Base-by-base conservation (phyloP, 23 red algal species). In the Gracilaria caudata region DNA sequence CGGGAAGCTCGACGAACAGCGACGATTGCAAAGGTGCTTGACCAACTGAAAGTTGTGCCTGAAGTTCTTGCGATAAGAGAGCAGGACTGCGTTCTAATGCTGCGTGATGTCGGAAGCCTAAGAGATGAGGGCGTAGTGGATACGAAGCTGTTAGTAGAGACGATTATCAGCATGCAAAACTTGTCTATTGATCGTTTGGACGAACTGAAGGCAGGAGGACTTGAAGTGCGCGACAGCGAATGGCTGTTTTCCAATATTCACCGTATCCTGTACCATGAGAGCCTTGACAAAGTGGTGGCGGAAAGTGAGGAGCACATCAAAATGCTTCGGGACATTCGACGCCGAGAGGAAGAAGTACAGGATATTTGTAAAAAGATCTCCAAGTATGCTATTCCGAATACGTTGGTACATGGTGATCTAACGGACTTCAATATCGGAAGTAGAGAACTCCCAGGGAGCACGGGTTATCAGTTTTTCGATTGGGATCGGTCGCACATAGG, bases 1-100 rank as follows among this genome's bases (percentile, higher is more conserved):
- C 45, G 13, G 13, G 58, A 64, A 64, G 58, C n/a, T 8, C 58
- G n/a, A 64, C 58, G 35, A 71, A 71, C 65, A 39, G 65, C 65
- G 8, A 71, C 65, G 65, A 71, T 71, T 39, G 65, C 65, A 19
- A 41, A 39, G 20, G 65, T 71, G 65, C 32, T 71, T 71, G 33
- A 39, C 13, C 1, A 7, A 21, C 57, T 60, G 57, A 29, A 24
- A 28, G 20, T 71, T 38, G 37, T 71, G 29, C 65, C 65, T 4
- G 65, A 71, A 0, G 17, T 71, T 39, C 2, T 71, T 39, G 65
- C 35, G 26, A n/a, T 71, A 39, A 2, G 4, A 21, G 65, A 71
- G 14, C 3, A 28, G 10, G 65, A 71, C 33, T 36, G 65, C 33
- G 37, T 41, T 71, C 34, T 71, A 41, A 36, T 71, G 19, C 8